Percentiles rank a stretch among this genome's conserved stretches.
phyloP scores from a whole-genome alignment of 2,329 filamentous ascomycete species.

The Myriosclerotinia curreyana region DNA sequence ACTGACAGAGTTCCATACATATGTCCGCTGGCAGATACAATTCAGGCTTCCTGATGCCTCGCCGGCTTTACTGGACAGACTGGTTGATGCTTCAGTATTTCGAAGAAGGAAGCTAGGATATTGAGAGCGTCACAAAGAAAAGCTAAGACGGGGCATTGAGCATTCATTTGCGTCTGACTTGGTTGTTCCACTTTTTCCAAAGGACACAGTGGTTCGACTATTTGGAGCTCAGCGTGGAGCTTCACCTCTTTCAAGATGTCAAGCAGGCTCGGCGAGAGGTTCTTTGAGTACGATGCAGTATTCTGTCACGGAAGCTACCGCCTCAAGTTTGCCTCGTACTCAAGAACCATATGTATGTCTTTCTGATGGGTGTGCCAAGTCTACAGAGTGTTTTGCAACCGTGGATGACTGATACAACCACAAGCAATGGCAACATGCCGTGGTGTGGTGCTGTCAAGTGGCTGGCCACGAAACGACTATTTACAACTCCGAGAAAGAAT shows the following conservation, averaged over 20 bases:
- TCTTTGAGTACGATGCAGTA: slow-evolving; percentile 10
- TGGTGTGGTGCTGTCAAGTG: slow-evolving; percentile 12
- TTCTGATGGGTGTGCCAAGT: slow-evolving; percentile 7
- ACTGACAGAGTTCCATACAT: background rate
- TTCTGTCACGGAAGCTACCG: too few relatives aligned
- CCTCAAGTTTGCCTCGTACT: too few relatives aligned
- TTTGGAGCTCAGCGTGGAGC: background rate
- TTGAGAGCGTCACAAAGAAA: slow-evolving; percentile 12
- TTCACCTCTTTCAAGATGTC: background rate
- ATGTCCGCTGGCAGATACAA: slow-evolving; percentile 12
- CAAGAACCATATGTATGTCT: slow-evolving; percentile 17
- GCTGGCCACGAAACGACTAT: slow-evolving; percentile 8
- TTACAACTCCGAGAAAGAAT: slow-evolving; percentile 6
- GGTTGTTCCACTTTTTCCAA: background rate
- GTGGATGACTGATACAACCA: slow-evolving; percentile 10
- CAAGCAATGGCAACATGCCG: slow-evolving; percentile 17
- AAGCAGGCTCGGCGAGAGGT: background rate
- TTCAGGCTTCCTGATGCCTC: slow-evolving; percentile 4
- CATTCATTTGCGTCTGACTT: background rate
- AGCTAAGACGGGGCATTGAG: slow-evolving; percentile 8
- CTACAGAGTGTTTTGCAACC: slow-evolving; percentile 1
- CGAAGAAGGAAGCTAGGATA: slow-evolving; percentile 13
- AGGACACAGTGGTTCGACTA: background rate
- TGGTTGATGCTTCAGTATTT: slow-evolving; percentile 12
- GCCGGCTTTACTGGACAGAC: background rate